Percentiles rank a stretch among this genome's conserved stretches.
phyloP scores from a whole-genome alignment of 2,329 filamentous ascomycete genomes.

The Cordyceps tenuipes region DNA sequence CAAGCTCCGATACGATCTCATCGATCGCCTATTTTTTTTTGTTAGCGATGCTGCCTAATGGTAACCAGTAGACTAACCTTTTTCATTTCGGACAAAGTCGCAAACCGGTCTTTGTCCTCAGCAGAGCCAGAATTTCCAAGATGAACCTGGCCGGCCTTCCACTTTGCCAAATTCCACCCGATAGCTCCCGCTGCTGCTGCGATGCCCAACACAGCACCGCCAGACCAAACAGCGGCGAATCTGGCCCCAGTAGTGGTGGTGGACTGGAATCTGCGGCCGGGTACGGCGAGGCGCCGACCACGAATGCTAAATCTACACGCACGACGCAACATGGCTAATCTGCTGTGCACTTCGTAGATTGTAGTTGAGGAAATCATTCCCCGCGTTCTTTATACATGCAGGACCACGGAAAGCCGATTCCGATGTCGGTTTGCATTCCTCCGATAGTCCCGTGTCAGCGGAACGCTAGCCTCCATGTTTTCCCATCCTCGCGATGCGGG shows the following conservation, averaged over 20 bases:
- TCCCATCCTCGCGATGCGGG: background rate
- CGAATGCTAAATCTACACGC: background rate
- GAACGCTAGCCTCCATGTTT: slow-evolving; percentile 3
- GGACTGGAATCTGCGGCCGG: background rate
- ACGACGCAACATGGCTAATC: background rate
- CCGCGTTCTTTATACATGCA: background rate
- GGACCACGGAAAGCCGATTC: background rate
- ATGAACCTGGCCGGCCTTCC: slow-evolving; percentile 11
- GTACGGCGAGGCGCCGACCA: background rate
- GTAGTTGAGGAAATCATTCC: background rate
- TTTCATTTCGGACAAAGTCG: slow-evolving; percentile 35
- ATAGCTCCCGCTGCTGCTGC: slow-evolving; percentile 31
- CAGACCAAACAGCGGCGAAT: slow-evolving; percentile 17
- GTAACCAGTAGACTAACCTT: slow-evolving; percentile 21
- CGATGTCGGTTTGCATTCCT: slow-evolving; percentile 1
- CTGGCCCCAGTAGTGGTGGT: background rate
- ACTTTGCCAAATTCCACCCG: slow-evolving; percentile 34
- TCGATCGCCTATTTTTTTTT: slow-evolving; percentile 39
- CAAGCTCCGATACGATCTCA: slow-evolving; percentile 43
- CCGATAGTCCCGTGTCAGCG: background rate
- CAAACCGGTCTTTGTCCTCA: slow-evolving; percentile 27
- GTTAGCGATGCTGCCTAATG: slow-evolving; percentile 1
- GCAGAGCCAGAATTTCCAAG: slow-evolving; percentile 12
- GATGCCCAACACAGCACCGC: slow-evolving; percentile 28
- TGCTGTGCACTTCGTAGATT: background rate